Base-by-base conservation (phyloP, 192 early-diverging fungal species). In the Backusella luteola region DNA sequence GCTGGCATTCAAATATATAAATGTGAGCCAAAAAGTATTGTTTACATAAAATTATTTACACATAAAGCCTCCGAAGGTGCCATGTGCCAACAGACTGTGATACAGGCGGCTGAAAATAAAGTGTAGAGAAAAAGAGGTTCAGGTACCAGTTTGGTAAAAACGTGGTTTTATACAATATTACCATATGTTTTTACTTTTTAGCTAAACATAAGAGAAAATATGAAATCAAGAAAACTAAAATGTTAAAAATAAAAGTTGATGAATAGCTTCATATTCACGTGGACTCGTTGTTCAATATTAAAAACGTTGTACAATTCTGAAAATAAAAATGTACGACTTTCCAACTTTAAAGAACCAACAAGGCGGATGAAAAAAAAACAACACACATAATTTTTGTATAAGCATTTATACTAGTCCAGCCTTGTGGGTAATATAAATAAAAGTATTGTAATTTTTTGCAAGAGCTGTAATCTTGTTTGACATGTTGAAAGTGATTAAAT, bases 361-460 rank as follows among this genome's bases (percentile, higher is more conserved):
- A 56, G 1, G 21, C 19, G n/a, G 52, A 9, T 23, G n/a, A 21
- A n/a, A 17, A 53, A 53, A 52, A 53, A 53, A 1, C 17, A 53
- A 1, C 17, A n/a, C 19, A n/a, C n/a, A 12, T 11, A 12, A 12
- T 59, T 29, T 59, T 59, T 59, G 23, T 59, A 59, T 59, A 11
- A 52, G 49, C 5, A 52, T 52, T n/a, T 52, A 52, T 52, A 38
- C 38, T 11, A 38, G 11, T 38, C 38, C 53, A n/a, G 56, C 29
- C 56, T 63, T 63, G 23, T 63, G 23, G 15, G 12, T 63, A 63
- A 63, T 63, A 63, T 63, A 63, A 63, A 63, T 63, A 63, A 63
- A 63, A 63, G 56, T 29, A 63, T 26, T 63, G 5, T 63, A 63
- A 29, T 26, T 63, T 59, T 32, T 63, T 63, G 4, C 3, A 63